phyloP scores from a whole-genome alignment of 2,329 filamentous ascomycete species.

The Fusarium heterosporum region DNA sequence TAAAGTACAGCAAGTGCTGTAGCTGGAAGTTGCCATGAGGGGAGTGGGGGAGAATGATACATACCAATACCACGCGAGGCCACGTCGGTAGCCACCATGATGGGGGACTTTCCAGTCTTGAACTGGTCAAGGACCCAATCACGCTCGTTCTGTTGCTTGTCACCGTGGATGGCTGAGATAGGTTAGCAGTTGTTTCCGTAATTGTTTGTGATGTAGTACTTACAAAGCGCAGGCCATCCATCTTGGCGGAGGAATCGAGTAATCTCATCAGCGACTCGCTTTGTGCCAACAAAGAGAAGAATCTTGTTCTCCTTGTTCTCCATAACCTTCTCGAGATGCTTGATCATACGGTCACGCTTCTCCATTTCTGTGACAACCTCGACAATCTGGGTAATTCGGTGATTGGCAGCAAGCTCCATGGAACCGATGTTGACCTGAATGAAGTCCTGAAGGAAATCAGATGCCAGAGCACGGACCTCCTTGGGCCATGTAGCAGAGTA shows the following conservation, averaged over 20 bases:
- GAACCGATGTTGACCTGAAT: conserved; percentile 99
- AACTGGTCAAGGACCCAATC: conserved; percentile 99
- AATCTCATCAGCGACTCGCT: conserved; percentile 97
- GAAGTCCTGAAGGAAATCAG: conserved; percentile 93
- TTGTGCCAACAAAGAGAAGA: conserved; percentile 92
- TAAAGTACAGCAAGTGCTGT: conserved; percentile 78
- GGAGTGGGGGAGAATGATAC: conserved; percentile 71
- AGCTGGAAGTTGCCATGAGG: conserved; percentile 68
- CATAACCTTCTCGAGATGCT: conserved; percentile 98
- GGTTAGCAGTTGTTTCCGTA: conserved; percentile 51
- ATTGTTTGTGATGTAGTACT: conserved; percentile 59
- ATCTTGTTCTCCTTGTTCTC: conserved; percentile 96
- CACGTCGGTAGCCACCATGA: conserved; percentile 99
- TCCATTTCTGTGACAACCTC: conserved; percentile 96
- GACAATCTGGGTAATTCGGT: conserved; percentile 97
- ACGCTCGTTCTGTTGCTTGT: conserved; percentile 99
- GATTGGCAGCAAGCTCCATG: conserved; percentile 94
- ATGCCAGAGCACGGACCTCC: conserved; percentile 91
- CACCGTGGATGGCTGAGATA: conserved; percentile 87
- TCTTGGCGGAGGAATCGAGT: conserved; percentile 97
- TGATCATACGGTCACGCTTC: conserved; percentile 97
- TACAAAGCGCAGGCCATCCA: conserved; percentile 96
- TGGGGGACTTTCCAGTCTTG: conserved; percentile 98
- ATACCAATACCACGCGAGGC: conserved; percentile 99
- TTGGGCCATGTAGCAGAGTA: conserved; percentile 99